These are phyloP conservation scores for Sorghum bicolor DNA, from an alignment of 176 grass and related monocot species.

Conservation along the genomic window Sorghum_bicolor_NCBIv3 NC_012875.2:15385501-15386000, in stretches of 20 bases:
- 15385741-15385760: slow-evolving; percentile 74
- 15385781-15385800: slow-evolving; percentile 52
- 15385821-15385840: slow-evolving; percentile 74
- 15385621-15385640: not conserved
- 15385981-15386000: slow-evolving; percentile 62
- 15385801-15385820: slow-evolving; percentile 49
- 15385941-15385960: slow-evolving; percentile 48
- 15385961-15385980: slow-evolving; percentile 85
- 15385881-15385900: slow-evolving; percentile 76
- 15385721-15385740: slow-evolving; percentile 42
- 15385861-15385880: slow-evolving; percentile 76
- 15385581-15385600: not conserved
- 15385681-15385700: slow-evolving; percentile 58
- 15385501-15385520: no score
- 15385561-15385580: not conserved
- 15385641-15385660: slow-evolving; percentile 83
- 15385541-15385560: not conserved
- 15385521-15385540: no score
- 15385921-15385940: not conserved
- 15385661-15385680: slow-evolving; percentile 64
- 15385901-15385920: not conserved
- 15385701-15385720: slow-evolving; percentile 46
- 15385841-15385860: slow-evolving; percentile 68
- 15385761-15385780: slow-evolving; percentile 92
- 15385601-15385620: not conserved